phyloP scores from a whole-genome alignment of 2,329 filamentous ascomycete species.

The Curvularia sp. region DNA sequence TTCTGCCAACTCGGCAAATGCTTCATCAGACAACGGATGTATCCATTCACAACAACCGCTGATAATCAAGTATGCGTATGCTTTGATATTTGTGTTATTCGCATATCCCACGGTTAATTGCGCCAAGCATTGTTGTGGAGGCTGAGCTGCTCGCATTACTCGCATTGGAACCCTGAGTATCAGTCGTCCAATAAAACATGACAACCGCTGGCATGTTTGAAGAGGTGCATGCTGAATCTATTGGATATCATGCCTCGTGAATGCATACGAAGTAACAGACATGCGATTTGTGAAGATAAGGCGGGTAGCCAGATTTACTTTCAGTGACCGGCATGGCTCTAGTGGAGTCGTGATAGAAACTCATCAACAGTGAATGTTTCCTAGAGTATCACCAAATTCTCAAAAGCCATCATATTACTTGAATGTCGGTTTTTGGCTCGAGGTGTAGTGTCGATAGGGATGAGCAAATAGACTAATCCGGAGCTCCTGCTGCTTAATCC shows the following conservation, averaged over 20 bases:
- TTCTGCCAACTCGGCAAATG: background rate
- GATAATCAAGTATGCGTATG: background rate
- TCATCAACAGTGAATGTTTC: background rate
- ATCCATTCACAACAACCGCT: background rate
- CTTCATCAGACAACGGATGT: background rate
- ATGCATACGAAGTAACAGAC: background rate
- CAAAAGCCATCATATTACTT: too few relatives aligned
- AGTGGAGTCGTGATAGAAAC: background rate
- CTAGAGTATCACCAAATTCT: background rate
- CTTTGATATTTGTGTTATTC: background rate
- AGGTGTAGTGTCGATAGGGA: background rate
- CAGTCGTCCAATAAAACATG: constrained; percentile 1
- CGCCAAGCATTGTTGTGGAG: constrained; percentile 24
- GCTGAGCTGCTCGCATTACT: constrained; percentile 29
- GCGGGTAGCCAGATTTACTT: background rate
- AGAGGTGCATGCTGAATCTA: background rate
- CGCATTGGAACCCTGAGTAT: constrained; percentile 9
- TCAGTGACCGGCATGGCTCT: background rate
- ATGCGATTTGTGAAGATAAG: background rate
- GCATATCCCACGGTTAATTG: constrained; percentile 2
- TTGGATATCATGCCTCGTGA: background rate
- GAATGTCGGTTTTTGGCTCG: background rate
- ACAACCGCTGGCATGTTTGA: background rate
- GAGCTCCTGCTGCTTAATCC: background rate
- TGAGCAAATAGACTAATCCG: background rate